Base-by-base conservation (phyloP, 345 rosid species). In the Toxicodendron radicans region DNA sequence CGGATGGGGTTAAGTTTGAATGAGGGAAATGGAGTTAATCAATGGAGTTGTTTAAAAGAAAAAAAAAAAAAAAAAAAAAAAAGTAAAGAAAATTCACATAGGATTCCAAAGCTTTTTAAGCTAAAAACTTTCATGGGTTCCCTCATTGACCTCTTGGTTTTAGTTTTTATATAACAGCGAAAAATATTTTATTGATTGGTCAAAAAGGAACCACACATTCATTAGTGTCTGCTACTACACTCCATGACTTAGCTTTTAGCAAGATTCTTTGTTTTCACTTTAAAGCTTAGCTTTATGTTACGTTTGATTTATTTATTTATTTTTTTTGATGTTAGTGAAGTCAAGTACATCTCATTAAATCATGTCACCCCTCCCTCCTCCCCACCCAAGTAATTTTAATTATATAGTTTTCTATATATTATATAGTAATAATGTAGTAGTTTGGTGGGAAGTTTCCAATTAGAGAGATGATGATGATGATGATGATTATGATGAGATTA, bases 181-280 rank as follows among this genome's bases (percentile, higher is more conserved):
- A 32, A 72, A 56, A 70, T 35, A 18, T 20, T 13, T 21, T 57
- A 35, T 77, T 70, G 24, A 73, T 56, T 79, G 81, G 91, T 91
- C 91, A 91, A 91, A 87, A 89, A 88, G 89, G 53, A 82, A 79
- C 75, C 78, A 76, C 83, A 73, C 84, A 80, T 80, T 85, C 84
- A 86, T 89, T 86, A 81, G 87, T 91, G 92, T 79, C 89, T 87
- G 89, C 91, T 85, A 84, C 92, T 84, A 89, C 83, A 85, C 87
- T 89, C 91, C 92, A 86, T 83, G 79, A 83, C 77, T 86, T 84
- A 73, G 84, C 97, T 87, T 91, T 91, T 91, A 84, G 81, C 85
- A 82, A 88, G 92, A 87, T 80, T 88, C 94, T 89, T 89, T 91
- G 81, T 78, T 78, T 71, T 71, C 81, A 62, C 91, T 87, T 83